A percentile compares a stretch with the other conserved stretches of the same genome.
These are phyloP conservation scores for Rhynchosporium agropyri DNA, from an alignment of 2,329 filamentous ascomycete genomes.

Conservation along the genomic window DNA sequence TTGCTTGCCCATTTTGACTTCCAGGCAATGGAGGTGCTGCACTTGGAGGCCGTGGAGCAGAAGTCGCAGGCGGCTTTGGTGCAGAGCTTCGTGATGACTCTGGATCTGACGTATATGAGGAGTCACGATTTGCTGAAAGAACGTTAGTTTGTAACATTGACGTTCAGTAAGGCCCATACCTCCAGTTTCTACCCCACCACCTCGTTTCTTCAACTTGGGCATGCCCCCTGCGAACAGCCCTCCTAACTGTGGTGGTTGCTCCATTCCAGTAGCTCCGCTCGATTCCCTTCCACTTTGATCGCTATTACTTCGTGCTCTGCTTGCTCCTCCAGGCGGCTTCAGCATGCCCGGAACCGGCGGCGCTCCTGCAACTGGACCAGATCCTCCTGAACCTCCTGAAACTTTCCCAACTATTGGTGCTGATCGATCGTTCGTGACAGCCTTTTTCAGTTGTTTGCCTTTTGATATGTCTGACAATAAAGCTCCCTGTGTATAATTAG, in stretches of 20 bases:
- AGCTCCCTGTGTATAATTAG: conserved; percentile 64
- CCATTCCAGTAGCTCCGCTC: conserved; percentile 48
- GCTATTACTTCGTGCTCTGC: conserved; percentile 81
- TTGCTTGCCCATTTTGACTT: conserved; percentile 50
- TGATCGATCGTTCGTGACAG: conserved; percentile 89
- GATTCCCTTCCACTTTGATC: conserved; percentile 61
- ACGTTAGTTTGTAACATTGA: conserved; percentile 31
- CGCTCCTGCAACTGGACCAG: conserved; percentile 69
- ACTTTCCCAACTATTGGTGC: conserved; percentile 69
- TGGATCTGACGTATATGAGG: conserved; percentile 81
- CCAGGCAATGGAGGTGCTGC: conserved; percentile 57
- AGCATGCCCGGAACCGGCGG: conserved; percentile 78
- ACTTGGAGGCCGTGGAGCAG: conserved; percentile 61
- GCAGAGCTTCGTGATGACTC: conserved; percentile 64
- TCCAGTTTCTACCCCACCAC: conserved; percentile 78
- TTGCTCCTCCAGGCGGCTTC: conserved; percentile 68
- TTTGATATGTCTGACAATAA: conserved; percentile 87
- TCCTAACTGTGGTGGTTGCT: conserved; percentile 76
- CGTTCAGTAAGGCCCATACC: conserved; percentile 45
- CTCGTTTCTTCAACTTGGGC: conserved; percentile 88
- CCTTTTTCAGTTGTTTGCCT: conserved; percentile 78
- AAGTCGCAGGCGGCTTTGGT: conserved; percentile 58
- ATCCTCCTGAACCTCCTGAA: conserved; percentile 49
- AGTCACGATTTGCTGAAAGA: conserved; percentile 60
- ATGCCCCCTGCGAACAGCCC: conserved; percentile 93